phyloP scores from a whole-genome alignment of 2,329 filamentous ascomycete genomes.

The Botrytis porri region DNA sequence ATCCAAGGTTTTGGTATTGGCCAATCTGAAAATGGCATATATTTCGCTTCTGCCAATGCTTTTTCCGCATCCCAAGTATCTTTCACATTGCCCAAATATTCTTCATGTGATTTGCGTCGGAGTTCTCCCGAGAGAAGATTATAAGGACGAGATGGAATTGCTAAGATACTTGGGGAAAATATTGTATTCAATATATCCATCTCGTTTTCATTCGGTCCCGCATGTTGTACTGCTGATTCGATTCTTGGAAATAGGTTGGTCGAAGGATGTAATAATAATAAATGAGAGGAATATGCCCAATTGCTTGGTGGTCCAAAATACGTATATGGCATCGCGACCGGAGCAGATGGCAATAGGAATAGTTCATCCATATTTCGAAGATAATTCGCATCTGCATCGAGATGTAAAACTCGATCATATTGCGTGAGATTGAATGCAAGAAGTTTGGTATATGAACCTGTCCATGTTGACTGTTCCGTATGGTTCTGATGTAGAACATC shows the following conservation, averaged over 20 bases:
- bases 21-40: slow-evolving; percentile 61
- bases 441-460: slow-evolving; percentile 33
- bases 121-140: slow-evolving; percentile 56
- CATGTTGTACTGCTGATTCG: slow-evolving; percentile 24
- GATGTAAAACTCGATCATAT: slow-evolving; percentile 30
- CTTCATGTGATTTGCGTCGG: slow-evolving; percentile 47
- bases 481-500: slow-evolving; percentile 27
- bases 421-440: slow-evolving; percentile 36
- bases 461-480: slow-evolving; percentile 27
- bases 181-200: slow-evolving; percentile 47
- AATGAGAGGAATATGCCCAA: slow-evolving; percentile 30
- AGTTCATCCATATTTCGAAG: slow-evolving; percentile 33
- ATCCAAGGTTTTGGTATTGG: slow-evolving; percentile 59
- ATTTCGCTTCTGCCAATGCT: slow-evolving; percentile 50
- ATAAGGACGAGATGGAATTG: slow-evolving; percentile 56
- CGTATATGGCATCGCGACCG: slow-evolving; percentile 34
- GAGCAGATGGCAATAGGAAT: slow-evolving; percentile 32
- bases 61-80: slow-evolving; percentile 54
- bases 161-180: slow-evolving; percentile 48
- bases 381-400: slow-evolving; percentile 31
- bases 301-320: slow-evolving; percentile 30
- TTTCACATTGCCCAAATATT: slow-evolving; percentile 47
- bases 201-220: slow-evolving; percentile 28
- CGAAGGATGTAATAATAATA: slow-evolving; percentile 32
- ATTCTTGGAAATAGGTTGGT: slow-evolving; percentile 26